Evolutionary conservation across 768 basidiomycete species (phyloP), one percentile per base, ranked within the genome.

Genomic region (Phanerodontia chrysosporium): DNA sequence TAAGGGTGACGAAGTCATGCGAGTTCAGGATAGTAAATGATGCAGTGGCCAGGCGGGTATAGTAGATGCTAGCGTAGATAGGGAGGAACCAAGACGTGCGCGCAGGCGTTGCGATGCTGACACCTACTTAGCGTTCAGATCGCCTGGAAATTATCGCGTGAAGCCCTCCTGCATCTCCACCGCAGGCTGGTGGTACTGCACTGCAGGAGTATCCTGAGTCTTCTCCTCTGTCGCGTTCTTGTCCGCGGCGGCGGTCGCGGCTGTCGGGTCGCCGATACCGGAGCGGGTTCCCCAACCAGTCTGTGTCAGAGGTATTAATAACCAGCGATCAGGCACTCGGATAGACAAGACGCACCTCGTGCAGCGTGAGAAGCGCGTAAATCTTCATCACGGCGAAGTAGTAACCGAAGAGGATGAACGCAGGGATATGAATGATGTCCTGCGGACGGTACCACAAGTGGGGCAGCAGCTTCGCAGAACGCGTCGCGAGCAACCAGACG

Each of bases 211-310:
- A 21, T 52, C 63, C 25, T 66, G 58, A 35, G 51, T 58, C 49
- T 66, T 61, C 28, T 69, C 65, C 61, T 72, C 67, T 13, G 57
- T 62, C 16, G 53, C 71, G 55, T 72, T 72, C 57, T 59, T 73
- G 62, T 83, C 85, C 56, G 79, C 75, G 13, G 90, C 90, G 8
- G 85, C 83, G 1, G 89, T 90, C 52, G 90, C 90, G 36, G 86
- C 84, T 0, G 85, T 76, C 1, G 85, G 85, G 77, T 94, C 90
- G 68, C 92, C 91, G 66, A 95, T 91, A 75, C 94, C 93, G 6
- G 94, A 84, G 72, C 93, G 88, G n/a, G 93, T 97, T 45, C 94
- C 94, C 94, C 93, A 96, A 44, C 89, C 93, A 68, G 92, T 95
- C 86, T 91, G 59, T 6, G 59, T 7, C 52, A 60, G 45, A 14